Conservation (phyloP, 495 filamentous ascomycete genomes). For the Evernia prunastri region DNA sequence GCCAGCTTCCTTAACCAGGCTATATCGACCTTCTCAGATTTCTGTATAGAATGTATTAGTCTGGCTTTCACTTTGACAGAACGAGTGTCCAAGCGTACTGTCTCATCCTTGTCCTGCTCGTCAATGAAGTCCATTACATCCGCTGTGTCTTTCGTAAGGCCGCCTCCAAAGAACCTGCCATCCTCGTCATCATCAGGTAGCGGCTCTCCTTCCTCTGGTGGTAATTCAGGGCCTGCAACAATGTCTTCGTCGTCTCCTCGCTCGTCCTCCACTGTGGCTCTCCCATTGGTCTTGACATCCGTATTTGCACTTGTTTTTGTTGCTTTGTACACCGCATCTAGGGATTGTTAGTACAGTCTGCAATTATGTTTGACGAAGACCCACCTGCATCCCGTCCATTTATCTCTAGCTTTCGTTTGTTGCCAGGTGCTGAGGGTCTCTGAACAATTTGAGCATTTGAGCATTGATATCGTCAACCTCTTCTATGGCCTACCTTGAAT, state of each 20-base stretch:
- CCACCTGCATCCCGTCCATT: slow-evolving; percentile 59
- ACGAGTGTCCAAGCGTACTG: slow-evolving; percentile 28
- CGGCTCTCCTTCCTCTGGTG: slow-evolving; percentile 55
- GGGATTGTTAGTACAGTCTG: slow-evolving; percentile 10
- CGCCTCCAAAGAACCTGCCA: slow-evolving; percentile 91
- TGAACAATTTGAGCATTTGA: slow-evolving; percentile 19
- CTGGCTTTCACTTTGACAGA: background rate
- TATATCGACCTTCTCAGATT: slow-evolving; percentile 71
- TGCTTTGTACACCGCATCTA: slow-evolving; percentile 82
- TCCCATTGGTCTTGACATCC: slow-evolving; percentile 56
- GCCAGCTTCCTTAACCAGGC: slow-evolving; percentile 79
- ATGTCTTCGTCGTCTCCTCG: slow-evolving; percentile 57
- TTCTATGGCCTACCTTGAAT: slow-evolving; percentile 58
- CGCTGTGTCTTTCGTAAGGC: slow-evolving; percentile 70
- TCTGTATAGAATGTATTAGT: slow-evolving; percentile 17
- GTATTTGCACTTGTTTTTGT: slow-evolving; percentile 59
- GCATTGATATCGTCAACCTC: background rate
- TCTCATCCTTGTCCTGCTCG: slow-evolving; percentile 52
- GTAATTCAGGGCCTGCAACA: slow-evolving; percentile 61
- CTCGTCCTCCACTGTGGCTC: slow-evolving; percentile 54
- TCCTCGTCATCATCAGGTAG: slow-evolving; percentile 73
- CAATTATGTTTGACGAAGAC: slow-evolving; percentile 23
- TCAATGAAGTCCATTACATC: slow-evolving; percentile 91
- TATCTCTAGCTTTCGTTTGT: slow-evolving; percentile 74
- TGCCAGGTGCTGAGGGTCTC: slow-evolving; percentile 41